Evolutionary conservation across 1,284 basidiomycete genomes (phyloP), one percentile per base, ranked within the genome.

Genomic region (Melanopsichium pennsylvanicum): DNA sequence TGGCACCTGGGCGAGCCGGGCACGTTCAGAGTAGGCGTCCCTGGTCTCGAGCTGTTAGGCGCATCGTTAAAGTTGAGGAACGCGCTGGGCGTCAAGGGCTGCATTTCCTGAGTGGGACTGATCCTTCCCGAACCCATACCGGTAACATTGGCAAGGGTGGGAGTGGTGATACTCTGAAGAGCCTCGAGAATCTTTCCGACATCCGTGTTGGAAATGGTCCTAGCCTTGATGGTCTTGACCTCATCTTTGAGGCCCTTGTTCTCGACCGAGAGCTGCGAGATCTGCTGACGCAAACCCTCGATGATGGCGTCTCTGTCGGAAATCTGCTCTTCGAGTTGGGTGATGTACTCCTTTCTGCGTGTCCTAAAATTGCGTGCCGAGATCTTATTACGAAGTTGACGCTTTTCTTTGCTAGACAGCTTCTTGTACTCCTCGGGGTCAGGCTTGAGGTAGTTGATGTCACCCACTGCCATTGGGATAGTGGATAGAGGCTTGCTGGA

Each of bases 311-410:
- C 95, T 34, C 95, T 88, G 76, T 95, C 91, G 27, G 90, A 89
- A 75, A 97, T 91, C 82, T 97, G 92, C 42, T 89, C 90, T 82
- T 97, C 95, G 48, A 97, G 88, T 0, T 92, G 92, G 7, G 89
- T 86, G 66, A 97, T 95, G 82, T 97, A 95, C 82, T 96, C 93
- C 85, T 97, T 97, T 82, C 93, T 86, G 38, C 94, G 85, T 29
- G 93, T 91, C 25, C 95, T 86, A 84, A 97, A 97, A 80, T 95
- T 96, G 58, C 94, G 85, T 1, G 95, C 95, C 71, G 89, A 91
- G 66, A 97, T 94, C 87, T 97, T 97, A 85, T 97, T 97, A 55
- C 95, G 84, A 33, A 97, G 85, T 82, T 97, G 95, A 15, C 95
- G 85, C 83, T 97, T 97, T 84, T 97, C 94, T 84, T 97, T 97